Conservation (phyloP, 495 filamentous ascomycete genomes). For the Astrocystis sublimbata region DNA sequence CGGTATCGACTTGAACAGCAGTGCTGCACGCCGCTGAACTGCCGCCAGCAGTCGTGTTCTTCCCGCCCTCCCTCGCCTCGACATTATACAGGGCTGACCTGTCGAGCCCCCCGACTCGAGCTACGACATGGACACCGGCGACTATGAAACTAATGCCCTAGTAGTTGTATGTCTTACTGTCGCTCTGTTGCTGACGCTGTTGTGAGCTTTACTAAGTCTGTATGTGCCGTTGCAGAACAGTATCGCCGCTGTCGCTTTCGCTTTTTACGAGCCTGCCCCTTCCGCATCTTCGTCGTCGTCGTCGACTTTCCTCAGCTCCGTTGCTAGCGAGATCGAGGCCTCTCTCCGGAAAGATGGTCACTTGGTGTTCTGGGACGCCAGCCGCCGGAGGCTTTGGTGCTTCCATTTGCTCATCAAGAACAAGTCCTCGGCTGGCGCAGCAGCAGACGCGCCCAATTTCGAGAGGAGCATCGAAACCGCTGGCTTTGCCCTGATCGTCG, state of each 20-base stretch:
- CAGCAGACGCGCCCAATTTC: conserved; percentile 32
- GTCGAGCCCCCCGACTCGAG: conserved; percentile 5
- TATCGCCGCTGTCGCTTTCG: conserved; percentile 46
- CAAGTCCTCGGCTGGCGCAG: conserved; percentile 23
- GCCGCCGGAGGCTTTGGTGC: conserved; percentile 51
- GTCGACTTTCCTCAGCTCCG: conserved; percentile 40
- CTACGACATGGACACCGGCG: conserved; percentile 55
- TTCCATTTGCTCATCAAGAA: conserved; percentile 45
- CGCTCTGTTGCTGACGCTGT: background rate
- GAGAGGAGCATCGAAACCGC: conserved; percentile 38
- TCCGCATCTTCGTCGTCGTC: conserved; percentile 35
- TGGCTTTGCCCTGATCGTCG: conserved; percentile 41
- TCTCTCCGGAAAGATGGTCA: conserved; percentile 51
- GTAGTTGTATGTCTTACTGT: conserved; percentile 43
- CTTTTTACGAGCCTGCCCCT: conserved; percentile 46
- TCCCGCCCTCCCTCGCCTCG: too few relatives aligned
- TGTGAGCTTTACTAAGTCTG: conserved; percentile 23
- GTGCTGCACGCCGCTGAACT: conserved; percentile 15
- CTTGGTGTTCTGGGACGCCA: conserved; percentile 51
- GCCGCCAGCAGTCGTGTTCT: conserved; percentile 15
- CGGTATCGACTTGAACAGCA: background rate
- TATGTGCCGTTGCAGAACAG: conserved; percentile 45
- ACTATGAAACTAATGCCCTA: conserved; percentile 55
- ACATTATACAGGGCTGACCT: conserved; percentile 2
- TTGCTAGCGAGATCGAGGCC: conserved; percentile 46